Evolutionary conservation across 2,329 filamentous ascomycete species (phyloP).

Genomic region (Monosporascus cannonballus): DNA sequence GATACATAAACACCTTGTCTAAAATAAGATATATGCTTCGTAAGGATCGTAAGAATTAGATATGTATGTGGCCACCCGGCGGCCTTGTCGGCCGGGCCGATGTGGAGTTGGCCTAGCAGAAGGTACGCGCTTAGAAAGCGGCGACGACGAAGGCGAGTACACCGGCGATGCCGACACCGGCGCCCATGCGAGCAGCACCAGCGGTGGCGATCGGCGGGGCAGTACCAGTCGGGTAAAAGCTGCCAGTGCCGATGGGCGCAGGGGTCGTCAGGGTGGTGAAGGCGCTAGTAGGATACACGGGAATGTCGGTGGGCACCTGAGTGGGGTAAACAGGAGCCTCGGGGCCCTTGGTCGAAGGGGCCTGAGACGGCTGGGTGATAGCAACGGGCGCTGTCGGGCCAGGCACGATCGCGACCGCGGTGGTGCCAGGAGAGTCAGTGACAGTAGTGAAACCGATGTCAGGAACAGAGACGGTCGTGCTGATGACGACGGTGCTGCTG

Average conservation of each 20-base stretch:
- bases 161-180: slow-evolving; percentile 40
- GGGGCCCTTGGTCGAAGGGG: slow-evolving; percentile 23
- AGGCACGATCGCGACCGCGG: slow-evolving; percentile 35
- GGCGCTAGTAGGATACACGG: slow-evolving; percentile 29
- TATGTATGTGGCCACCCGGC: slow-evolving; percentile 3
- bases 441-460: slow-evolving; percentile 32
- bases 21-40: slow-evolving; percentile 33
- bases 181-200: slow-evolving; percentile 29
- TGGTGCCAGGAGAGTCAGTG: slow-evolving; percentile 28
- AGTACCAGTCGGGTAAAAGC: slow-evolving; percentile 16
- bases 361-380: slow-evolving; percentile 21
- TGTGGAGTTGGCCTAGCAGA: slow-evolving; percentile 3
- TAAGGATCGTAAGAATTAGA: slow-evolving; percentile 55
- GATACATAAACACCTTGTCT: slow-evolving; percentile 16
- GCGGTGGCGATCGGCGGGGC: slow-evolving; percentile 22
- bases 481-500: slow-evolving; percentile 40
- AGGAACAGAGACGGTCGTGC: slow-evolving; percentile 40
- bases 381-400: slow-evolving; percentile 10
- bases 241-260: slow-evolving; percentile 29
- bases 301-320: slow-evolving; percentile 23
- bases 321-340: slow-evolving; percentile 28
- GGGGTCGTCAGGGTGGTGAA: slow-evolving; percentile 33
- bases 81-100: background rate
- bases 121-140: slow-evolving; percentile 35
- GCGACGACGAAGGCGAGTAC: slow-evolving; percentile 38